Percentiles rank a stretch among this genome's conserved stretches.
Conservation (phyloP, 75 land plant species). For the Selaginella moellendorffii region DNA sequence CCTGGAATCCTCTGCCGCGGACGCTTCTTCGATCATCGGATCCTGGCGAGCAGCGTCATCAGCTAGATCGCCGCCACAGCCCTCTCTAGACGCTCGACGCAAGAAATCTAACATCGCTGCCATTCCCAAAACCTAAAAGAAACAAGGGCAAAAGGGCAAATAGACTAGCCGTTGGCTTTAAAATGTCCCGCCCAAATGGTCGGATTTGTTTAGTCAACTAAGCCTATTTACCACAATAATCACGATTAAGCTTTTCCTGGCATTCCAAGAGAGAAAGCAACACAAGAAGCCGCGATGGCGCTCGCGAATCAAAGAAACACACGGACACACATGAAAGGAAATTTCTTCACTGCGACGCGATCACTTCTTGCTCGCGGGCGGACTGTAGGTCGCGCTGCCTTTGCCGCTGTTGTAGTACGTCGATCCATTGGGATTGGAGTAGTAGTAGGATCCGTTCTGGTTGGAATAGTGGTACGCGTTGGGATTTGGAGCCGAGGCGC, state of each 20-base stretch:
- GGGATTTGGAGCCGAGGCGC: slow-evolving; percentile 13
- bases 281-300: too few species aligned
- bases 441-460: slow-evolving; percentile 8
- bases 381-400: background rate
- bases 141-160: too few species aligned
- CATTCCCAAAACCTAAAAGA: too few species aligned
- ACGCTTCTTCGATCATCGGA: background rate
- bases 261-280: too few species aligned
- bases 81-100: background rate
- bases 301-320: too few species aligned
- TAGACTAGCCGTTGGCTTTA: too few species aligned
- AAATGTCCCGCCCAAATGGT: too few species aligned
- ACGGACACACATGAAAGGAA: too few species aligned
- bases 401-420: slow-evolving; percentile 1
- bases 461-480: slow-evolving; percentile 12
- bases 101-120: background rate
- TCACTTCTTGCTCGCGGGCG: background rate
- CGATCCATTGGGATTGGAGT: slow-evolving; percentile 1
- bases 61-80: background rate
- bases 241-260: too few species aligned
- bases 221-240: too few species aligned
- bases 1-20: background rate
- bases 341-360: too few species aligned
- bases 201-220: too few species aligned
- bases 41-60: background rate